phyloP scores from a whole-genome alignment of 371 early-diverging fungal genomes.

The Mucor sp. region DNA sequence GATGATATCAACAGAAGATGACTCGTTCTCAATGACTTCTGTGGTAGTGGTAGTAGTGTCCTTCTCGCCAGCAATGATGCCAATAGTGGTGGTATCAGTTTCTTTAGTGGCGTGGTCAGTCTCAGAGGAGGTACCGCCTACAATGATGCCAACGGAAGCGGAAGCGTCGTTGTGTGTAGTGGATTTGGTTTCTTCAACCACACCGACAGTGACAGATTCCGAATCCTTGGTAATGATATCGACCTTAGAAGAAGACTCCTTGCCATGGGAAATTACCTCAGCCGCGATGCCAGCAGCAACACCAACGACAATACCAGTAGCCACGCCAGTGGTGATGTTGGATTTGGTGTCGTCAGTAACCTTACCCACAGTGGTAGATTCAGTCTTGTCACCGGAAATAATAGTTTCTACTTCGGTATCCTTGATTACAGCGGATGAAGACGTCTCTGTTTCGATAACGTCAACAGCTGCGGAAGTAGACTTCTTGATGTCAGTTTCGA shows the following conservation, averaged over 20 bases:
- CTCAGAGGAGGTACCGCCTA: neutral
- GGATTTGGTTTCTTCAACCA: neutral
- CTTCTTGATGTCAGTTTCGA: neutral
- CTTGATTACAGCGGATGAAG: neutral
- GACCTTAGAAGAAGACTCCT: neutral
- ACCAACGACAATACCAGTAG: slow-evolving; percentile 4
- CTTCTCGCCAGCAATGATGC: neutral
- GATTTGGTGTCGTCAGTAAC: neutral
- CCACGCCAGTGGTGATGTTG: neutral
- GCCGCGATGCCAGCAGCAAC: neutral
- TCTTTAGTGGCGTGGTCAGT: neutral
- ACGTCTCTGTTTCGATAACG: neutral
- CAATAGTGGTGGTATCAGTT: neutral
- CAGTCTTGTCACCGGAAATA: neutral
- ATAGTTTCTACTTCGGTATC: neutral
- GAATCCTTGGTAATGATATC: neutral
- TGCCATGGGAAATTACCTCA: neutral
- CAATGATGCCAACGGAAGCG: neutral
- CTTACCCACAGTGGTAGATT: neutral
- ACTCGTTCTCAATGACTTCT: neutral
- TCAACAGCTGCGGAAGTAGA: neutral
- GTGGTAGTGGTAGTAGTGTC: neutral
- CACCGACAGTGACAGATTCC: neutral
- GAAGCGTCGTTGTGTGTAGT: neutral
- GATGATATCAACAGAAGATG: neutral